Evolutionary conservation across 768 basidiomycete species (phyloP).

Genomic region (Phlegmacium glaucopus): DNA sequence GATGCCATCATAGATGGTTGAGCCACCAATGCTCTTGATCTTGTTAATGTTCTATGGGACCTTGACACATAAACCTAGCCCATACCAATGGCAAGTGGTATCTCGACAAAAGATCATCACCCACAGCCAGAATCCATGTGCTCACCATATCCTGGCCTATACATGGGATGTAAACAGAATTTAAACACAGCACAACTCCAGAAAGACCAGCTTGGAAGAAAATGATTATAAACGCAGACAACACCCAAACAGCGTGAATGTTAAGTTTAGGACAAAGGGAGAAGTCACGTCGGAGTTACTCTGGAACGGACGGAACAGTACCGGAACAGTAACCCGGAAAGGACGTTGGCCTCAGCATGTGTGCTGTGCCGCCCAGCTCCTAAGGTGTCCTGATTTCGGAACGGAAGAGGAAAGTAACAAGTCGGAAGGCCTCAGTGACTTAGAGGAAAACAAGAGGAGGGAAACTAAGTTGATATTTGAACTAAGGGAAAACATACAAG

Average conservation of each 20-base stretch:
- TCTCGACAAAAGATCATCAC: slow-evolving; percentile 34
- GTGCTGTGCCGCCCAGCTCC: too few relatives aligned
- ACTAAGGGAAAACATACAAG: too few relatives aligned
- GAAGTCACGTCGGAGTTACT: too few relatives aligned
- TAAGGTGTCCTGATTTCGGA: too few relatives aligned
- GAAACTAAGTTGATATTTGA: too few relatives aligned
- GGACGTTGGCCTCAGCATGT: too few relatives aligned
- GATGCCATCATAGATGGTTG: slow-evolving; percentile 50
- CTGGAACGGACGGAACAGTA: too few relatives aligned
- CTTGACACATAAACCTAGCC: slow-evolving; percentile 44
- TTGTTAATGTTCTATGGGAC: slow-evolving; percentile 63
- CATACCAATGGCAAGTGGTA: slow-evolving; percentile 57
- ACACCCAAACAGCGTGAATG: slow-evolving; percentile 51
- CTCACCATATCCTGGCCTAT: slow-evolving; percentile 55
- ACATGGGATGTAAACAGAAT: slow-evolving; percentile 34
- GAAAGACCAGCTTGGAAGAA: slow-evolving; percentile 46
- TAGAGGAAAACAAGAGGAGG: too few relatives aligned
- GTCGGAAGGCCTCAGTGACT: too few relatives aligned
- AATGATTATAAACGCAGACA: slow-evolving; percentile 35
- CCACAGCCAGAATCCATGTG: slow-evolving; percentile 37
- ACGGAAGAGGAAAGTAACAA: too few relatives aligned
- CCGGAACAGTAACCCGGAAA: too few relatives aligned
- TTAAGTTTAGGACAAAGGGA: too few relatives aligned
- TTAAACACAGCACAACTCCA: slow-evolving; percentile 37
- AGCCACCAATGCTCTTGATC: slow-evolving; percentile 60